Evolutionary conservation across 139 green algal genomes (phyloP).

Genomic region (Picochlorum sp.): DNA sequence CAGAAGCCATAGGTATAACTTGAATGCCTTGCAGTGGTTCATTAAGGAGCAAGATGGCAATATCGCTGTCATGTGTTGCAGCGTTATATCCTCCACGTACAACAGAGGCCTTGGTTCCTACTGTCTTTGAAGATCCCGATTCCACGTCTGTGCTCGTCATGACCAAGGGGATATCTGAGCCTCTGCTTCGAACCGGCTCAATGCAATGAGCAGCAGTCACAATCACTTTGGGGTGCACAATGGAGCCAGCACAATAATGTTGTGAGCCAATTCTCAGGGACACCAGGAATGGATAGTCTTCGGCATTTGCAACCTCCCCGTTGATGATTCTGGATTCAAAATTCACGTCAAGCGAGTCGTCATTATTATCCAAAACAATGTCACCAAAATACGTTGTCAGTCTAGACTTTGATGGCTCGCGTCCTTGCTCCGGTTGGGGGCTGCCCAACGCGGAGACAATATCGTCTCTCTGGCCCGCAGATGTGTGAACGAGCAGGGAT

Average conservation of each 20-base stretch:
- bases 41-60: neutral
- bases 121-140: neutral
- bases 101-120: neutral
- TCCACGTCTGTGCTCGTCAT: too few relatives aligned
- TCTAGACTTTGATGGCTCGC: neutral
- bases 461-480: too few relatives aligned
- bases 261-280: neutral
- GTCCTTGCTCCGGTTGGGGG: neutral
- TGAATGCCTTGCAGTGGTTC: neutral
- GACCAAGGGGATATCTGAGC: too few relatives aligned
- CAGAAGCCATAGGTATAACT: neutral
- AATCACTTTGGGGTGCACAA: neutral
- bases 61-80: neutral
- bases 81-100: constrained; percentile 1
- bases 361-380: neutral
- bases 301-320: neutral
- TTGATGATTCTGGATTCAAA: neutral
- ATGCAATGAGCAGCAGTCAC: constrained; percentile 1
- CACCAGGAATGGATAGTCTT: constrained; percentile 2
- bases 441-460: too few relatives aligned
- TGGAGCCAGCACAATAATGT: neutral
- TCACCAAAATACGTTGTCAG: neutral
- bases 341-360: neutral
- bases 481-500: too few relatives aligned
- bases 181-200: neutral